Evolutionary conservation across 371 early-diverging fungal species (phyloP), one percentile per base, ranked within the genome.

Genomic region (Zopfochytrium polystomum): DNA sequence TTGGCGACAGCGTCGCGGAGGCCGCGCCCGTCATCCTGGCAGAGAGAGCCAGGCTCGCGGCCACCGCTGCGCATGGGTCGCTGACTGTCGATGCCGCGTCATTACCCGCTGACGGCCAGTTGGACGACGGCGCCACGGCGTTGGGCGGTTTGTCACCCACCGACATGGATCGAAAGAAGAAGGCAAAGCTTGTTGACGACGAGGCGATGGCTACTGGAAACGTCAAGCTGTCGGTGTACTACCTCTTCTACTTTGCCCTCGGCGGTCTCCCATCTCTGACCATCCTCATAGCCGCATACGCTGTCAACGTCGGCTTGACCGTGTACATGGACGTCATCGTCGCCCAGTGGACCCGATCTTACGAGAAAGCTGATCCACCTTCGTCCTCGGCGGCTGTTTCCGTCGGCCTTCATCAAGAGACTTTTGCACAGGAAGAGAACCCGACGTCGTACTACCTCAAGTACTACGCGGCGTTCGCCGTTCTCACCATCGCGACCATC

Each of bases 171-270:
- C 11, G n/a, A 42, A 42, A 42, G 42, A n/a, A 11, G 13, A 64
- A 45, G 9, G 20, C 45, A 25, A 62, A 47, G 27, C 62, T 68
- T 22, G 61, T 66, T 20, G 49, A 70, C 49, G 61, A 61, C 7
- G 74, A 74, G 48, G 47, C 35, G 26, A 53, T 60, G 33, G 64
- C 52, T 2, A 58, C 54, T 25, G 74, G 74, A 11, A 22, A 25
- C 2, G 66, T 70, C 13, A 13, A 51, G 9, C 27, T 31, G 22
- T 30, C 11, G 20, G 71, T 74, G 3, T 74, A 74, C 52, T 13
- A 13, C 27, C 15, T 54, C 18, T 74, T 71, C 44, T 27, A 57
- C 18, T 6, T 13, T 9, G 69, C 70, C 18, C 22, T 53, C n/a
- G 75, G 72, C 20, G 75, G 74, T 11, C 23, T 34, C 6, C n/a